phyloP scores from a whole-genome alignment of 345 rosid species.

The Arabis hirsuta region DNA sequence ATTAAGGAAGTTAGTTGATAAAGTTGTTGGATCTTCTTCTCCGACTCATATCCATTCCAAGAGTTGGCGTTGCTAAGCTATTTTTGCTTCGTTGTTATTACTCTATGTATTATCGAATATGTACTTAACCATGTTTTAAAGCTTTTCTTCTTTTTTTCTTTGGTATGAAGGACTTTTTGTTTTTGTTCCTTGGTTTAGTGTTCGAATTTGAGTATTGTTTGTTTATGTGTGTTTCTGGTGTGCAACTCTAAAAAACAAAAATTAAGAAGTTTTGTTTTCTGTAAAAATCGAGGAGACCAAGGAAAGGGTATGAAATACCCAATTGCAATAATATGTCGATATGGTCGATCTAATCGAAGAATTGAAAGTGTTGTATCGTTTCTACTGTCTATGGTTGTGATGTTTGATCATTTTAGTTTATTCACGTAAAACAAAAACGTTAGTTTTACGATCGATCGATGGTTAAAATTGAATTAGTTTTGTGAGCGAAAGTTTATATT shows the following conservation, averaged over 20 bases:
- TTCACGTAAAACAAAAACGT: too few species aligned
- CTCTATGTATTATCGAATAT: not conserved
- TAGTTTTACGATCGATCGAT: too few species aligned
- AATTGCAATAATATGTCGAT: too few species aligned
- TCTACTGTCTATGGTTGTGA: too few species aligned
- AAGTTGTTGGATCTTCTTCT: constrained; percentile 48
- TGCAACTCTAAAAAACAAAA: not conserved
- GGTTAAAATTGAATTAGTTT: too few species aligned
- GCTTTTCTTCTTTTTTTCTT: not conserved
- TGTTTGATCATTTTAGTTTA: too few species aligned
- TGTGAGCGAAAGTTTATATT: too few species aligned
- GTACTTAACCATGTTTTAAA: not conserved
- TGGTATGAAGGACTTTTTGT: not conserved
- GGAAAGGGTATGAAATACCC: not conserved
- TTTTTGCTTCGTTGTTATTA: not conserved
- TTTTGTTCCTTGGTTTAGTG: not conserved
- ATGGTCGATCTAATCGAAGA: too few species aligned
- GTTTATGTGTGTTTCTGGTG: not conserved
- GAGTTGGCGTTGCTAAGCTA: constrained; percentile 41
- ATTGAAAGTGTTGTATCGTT: too few species aligned
- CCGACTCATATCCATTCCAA: constrained; percentile 28
- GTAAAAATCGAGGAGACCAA: not conserved
- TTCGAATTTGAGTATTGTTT: not conserved
- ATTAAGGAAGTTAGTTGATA: constrained; percentile 37
- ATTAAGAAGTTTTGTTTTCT: not conserved